Base-by-base conservation (phyloP, 148 eudicot genomes). In the Bassia scoparia region DNA sequence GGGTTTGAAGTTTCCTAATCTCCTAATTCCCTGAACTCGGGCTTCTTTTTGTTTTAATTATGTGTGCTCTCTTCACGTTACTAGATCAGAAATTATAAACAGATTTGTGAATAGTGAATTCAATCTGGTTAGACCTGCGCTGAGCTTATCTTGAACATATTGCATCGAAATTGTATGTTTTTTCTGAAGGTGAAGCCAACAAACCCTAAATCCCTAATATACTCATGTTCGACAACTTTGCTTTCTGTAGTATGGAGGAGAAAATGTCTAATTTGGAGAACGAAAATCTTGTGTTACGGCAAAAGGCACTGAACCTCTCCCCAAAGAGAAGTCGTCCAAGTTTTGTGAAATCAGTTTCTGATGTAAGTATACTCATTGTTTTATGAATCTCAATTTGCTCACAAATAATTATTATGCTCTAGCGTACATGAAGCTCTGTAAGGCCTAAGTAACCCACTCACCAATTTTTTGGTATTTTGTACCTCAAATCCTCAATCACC, bases 211-310 rank as follows among this genome's bases (percentile, higher is more conserved):
- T n/a, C n/a, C 41, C 48, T 60, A 29, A 37, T 60, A 53, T 38
- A 37, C 18, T 41, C 8, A 52, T 52, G 8, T 17, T 8, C 9
- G 1, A 37, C 20, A 21, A 44, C 33, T 17, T 60, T 74, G 13
- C 68, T 49, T 46, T 48, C 61, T 81, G 62, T 68, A 96, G 99
- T 78, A 58, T 92, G 87, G 94, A 90, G 73, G 99, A 90, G 78
- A 96, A 90, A 83, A 77, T 86, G 73, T 86, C 89, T 55, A 90
- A 81, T 85, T 74, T 88, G 34, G 96, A 96, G 77, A 84, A 85
- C 71, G 99, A 96, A 83, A 96, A 90, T 87, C 99, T 80, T 73
- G 85, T 96, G 38, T 82, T 96, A 35, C 87, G 97, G 46, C 96
- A 96, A 76, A 96, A 86, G 79, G 77, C 96, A 49, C 80, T 90